Percentiles rank a stretch among this genome's conserved stretches.
Conservation (phyloP, 768 basidiomycete species). For the Phylloporus scabripes region DNA sequence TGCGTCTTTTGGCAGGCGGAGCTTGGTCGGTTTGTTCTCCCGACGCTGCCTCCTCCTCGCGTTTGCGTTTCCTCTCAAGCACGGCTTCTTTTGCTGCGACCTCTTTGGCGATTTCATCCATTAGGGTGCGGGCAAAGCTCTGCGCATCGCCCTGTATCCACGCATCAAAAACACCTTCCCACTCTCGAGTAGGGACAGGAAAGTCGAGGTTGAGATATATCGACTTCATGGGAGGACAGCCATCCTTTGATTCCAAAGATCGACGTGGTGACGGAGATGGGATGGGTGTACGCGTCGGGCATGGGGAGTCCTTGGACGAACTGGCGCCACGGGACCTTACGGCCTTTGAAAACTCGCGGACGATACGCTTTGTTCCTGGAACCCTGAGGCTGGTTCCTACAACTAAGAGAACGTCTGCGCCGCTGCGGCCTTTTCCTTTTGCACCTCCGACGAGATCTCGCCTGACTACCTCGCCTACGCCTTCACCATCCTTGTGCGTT, state of each 20-base stretch:
- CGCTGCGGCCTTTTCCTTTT: slow-evolving; percentile 60
- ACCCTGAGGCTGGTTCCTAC: slow-evolving; percentile 88
- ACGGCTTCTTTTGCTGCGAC: slow-evolving; percentile 48
- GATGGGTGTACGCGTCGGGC: slow-evolving; percentile 27
- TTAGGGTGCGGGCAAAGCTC: slow-evolving; percentile 58
- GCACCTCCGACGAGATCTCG: slow-evolving; percentile 71
- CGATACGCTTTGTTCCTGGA: slow-evolving; percentile 88
- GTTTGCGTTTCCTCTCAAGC: slow-evolving; percentile 50
- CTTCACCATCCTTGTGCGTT: slow-evolving; percentile 78
- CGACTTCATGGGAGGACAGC: slow-evolving; percentile 53
- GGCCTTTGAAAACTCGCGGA: slow-evolving; percentile 81
- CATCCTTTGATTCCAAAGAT: slow-evolving; percentile 34
- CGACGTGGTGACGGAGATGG: slow-evolving; percentile 47
- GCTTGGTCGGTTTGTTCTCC: slow-evolving; percentile 12
- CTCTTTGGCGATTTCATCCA: slow-evolving; percentile 54
- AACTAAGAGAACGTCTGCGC: slow-evolving; percentile 81
- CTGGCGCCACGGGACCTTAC: slow-evolving; percentile 48
- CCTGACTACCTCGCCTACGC: slow-evolving; percentile 79
- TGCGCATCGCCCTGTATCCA: slow-evolving; percentile 91
- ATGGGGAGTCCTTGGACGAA: slow-evolving; percentile 30
- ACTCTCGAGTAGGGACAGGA: slow-evolving; percentile 77
- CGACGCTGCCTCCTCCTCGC: slow-evolving; percentile 42
- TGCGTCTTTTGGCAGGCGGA: slow-evolving; percentile 23
- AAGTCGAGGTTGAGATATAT: slow-evolving; percentile 86
- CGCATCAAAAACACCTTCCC: slow-evolving; percentile 86